These are phyloP conservation scores for Rhynchospora tenuis DNA, from an alignment of 176 grass and related monocot genomes.

Conservation along the genomic window DNA sequence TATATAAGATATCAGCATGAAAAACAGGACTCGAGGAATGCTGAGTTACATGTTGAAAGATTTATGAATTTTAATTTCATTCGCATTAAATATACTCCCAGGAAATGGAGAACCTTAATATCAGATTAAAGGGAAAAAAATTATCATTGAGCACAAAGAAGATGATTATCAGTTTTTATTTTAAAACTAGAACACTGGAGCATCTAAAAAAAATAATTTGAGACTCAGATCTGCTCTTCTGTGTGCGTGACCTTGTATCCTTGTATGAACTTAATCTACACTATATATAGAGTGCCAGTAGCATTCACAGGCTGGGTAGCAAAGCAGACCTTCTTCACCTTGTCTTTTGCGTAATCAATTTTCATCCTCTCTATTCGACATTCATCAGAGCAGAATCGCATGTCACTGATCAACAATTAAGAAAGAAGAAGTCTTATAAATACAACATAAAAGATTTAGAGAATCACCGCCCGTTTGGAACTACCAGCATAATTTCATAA, in stretches of 20 bases:
- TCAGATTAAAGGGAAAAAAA: neutral
- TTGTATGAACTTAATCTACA: neutral
- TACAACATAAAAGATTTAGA: neutral
- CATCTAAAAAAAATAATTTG: neutral
- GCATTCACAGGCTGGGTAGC: neutral
- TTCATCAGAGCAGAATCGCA: constrained; percentile 4
- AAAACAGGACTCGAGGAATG: no score
- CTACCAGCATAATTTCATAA: neutral
- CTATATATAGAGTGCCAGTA: neutral
- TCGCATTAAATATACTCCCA: neutral
- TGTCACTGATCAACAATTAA: neutral
- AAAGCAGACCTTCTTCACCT: neutral
- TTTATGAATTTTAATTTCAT: neutral
- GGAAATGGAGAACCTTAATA: neutral
- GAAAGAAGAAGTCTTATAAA: neutral
- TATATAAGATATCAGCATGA: no score
- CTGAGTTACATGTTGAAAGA: no score
- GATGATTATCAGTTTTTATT: neutral
- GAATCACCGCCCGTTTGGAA: neutral
- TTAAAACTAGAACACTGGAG: neutral
- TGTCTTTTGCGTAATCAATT: neutral
- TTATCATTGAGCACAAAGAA: neutral
- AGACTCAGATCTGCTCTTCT: neutral
- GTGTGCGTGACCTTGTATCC: neutral
- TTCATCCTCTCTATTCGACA: constrained; percentile 5